Evolutionary conservation across 2,329 filamentous ascomycete genomes (phyloP).

Genomic region (Knoxdaviesia capensis): DNA sequence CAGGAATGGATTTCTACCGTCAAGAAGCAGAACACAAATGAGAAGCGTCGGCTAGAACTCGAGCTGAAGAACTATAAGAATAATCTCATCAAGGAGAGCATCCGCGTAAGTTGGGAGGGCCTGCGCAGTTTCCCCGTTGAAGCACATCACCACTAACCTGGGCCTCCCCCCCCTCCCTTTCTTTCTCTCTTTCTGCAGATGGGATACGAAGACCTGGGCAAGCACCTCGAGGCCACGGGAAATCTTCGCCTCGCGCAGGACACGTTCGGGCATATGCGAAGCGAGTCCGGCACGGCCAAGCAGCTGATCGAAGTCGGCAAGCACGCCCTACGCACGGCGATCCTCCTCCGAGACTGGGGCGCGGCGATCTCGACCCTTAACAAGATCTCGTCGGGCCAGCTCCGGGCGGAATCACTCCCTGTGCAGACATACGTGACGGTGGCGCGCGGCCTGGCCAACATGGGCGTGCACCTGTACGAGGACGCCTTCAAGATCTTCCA

Average conservation of each 20-base stretch:
- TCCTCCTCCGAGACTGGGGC: constrained; percentile 63
- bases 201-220: constrained; percentile 81
- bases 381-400: constrained; percentile 38
- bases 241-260: constrained; percentile 54
- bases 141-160: background rate
- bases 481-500: constrained; percentile 3
- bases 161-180: background rate
- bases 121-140: background rate
- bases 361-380: constrained; percentile 36
- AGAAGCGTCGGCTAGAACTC: constrained; percentile 57
- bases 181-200: constrained; percentile 36
- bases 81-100: constrained; percentile 93
- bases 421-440: constrained; percentile 1
- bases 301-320: constrained; percentile 71
- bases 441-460: constrained; percentile 30
- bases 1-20: constrained; percentile 54
- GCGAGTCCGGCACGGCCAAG: constrained; percentile 65
- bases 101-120: constrained; percentile 39
- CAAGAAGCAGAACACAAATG: constrained; percentile 43
- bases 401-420: too few relatives aligned
- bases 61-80: constrained; percentile 91
- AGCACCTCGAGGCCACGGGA: constrained; percentile 62
- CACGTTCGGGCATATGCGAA: constrained; percentile 69
- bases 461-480: constrained; percentile 33
- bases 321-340: constrained; percentile 53